Conservation (phyloP, 257 asterid genomes). For the Nicotiana noctiflora region DNA sequence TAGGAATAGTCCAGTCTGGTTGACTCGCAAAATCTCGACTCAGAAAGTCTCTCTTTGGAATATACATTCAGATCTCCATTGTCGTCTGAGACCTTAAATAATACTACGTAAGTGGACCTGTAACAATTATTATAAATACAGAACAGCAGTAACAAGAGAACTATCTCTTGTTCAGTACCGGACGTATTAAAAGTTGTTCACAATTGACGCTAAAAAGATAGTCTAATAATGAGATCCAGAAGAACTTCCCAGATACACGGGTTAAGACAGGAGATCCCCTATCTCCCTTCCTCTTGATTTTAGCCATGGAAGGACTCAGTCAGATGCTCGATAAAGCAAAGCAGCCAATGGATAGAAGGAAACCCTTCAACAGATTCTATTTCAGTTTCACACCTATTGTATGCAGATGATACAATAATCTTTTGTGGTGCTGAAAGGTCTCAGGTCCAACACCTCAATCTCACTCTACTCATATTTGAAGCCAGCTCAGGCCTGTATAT, state of each 20-base stretch:
- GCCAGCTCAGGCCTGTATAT: too few relatives aligned
- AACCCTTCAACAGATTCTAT: too few relatives aligned
- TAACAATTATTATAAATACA: not conserved
- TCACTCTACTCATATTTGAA: too few relatives aligned
- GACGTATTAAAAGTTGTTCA: not conserved
- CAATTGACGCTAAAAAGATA: not conserved
- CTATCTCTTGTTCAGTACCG: not conserved
- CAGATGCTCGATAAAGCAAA: too few relatives aligned
- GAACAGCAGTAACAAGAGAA: not conserved
- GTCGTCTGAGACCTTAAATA: not conserved
- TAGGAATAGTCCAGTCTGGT: not conserved
- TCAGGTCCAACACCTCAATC: too few relatives aligned
- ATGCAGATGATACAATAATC: too few relatives aligned
- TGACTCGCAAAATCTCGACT: not conserved
- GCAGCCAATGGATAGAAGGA: too few relatives aligned
- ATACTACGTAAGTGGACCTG: not conserved
- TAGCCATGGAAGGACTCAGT: too few relatives aligned
- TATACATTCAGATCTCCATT: not conserved
- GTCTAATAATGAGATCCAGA: not conserved
- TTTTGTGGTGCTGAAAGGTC: too few relatives aligned
- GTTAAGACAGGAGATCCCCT: too few relatives aligned
- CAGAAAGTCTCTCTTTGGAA: not conserved
- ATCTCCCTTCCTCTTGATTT: too few relatives aligned
- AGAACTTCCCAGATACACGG: not conserved
- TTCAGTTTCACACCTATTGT: too few relatives aligned